Conservation (phyloP, 495 filamentous ascomycete genomes). For the Elasticomyces elasticus region DNA sequence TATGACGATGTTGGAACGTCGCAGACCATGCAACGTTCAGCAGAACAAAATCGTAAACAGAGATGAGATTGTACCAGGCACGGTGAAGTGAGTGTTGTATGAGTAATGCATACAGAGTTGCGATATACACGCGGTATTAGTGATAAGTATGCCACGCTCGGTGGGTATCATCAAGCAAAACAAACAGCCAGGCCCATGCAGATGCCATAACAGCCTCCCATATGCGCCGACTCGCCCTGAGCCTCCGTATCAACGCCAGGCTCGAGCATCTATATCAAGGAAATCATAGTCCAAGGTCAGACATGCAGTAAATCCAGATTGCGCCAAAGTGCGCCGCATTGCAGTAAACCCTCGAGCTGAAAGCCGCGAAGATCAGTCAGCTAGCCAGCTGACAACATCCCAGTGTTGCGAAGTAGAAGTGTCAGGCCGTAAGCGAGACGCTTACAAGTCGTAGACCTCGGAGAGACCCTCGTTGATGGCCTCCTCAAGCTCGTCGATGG, state of each 20-base stretch:
- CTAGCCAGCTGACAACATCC: constrained; percentile 5
- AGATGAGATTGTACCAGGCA: no score
- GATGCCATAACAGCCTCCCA: background rate
- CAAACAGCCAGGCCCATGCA: background rate
- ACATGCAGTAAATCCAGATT: background rate
- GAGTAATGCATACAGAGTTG: no score
- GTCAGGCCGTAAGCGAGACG: background rate
- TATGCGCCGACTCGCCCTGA: background rate
- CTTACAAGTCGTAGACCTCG: background rate
- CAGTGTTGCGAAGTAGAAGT: background rate
- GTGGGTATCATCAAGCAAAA: constrained; percentile 5
- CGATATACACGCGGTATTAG: no score
- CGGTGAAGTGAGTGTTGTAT: no score
- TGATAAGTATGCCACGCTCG: background rate
- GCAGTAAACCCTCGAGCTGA: background rate
- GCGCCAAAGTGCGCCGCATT: constrained; percentile 1
- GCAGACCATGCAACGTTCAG: no score
- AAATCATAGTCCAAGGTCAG: background rate
- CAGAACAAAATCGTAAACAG: no score
- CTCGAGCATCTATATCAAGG: background rate
- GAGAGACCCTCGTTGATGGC: constrained; percentile 6
- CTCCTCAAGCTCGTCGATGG: constrained; percentile 10
- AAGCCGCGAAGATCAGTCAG: constrained; percentile 10
- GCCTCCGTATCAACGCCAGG: background rate
- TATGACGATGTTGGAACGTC: no score